Evolutionary conservation across 148 eudicot species (phyloP).

Genomic region (Amaranthus cruentus): DNA sequence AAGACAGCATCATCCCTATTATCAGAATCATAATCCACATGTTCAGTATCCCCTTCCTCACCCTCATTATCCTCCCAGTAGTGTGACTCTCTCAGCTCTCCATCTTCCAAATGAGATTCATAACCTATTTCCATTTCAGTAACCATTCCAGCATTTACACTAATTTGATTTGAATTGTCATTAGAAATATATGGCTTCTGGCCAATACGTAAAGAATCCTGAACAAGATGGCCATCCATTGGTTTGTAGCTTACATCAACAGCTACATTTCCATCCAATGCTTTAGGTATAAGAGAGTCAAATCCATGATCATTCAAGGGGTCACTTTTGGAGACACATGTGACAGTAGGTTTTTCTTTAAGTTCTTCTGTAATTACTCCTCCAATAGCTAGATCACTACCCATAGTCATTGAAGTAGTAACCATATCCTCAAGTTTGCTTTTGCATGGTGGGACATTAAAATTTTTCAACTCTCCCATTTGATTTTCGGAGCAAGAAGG

Average conservation of each 20-base stretch:
- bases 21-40: slow-evolving; percentile 54
- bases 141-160: slow-evolving; percentile 13
- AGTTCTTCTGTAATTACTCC: slow-evolving; percentile 6
- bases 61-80: slow-evolving; percentile 48
- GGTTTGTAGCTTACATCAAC: background rate
- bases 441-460: slow-evolving; percentile 10
- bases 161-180: slow-evolving; percentile 23
- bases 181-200: slow-evolving; percentile 29
- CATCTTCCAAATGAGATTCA: slow-evolving; percentile 79
- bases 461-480: background rate
- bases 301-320: background rate
- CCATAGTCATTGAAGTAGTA: slow-evolving; percentile 7
- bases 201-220: slow-evolving; percentile 20
- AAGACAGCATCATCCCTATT: slow-evolving; percentile 31
- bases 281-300: background rate
- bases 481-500: background rate
- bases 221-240: slow-evolving; percentile 3
- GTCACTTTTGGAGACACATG: slow-evolving; percentile 5
- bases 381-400: background rate
- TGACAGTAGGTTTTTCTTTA: slow-evolving; percentile 10
- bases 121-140: slow-evolving; percentile 34
- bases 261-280: background rate
- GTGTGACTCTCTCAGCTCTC: slow-evolving; percentile 59
- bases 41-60: slow-evolving; percentile 43
- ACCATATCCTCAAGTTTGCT: slow-evolving; percentile 19